Conservation (phyloP, 768 basidiomycete species). For the Suillus subalutaceus region DNA sequence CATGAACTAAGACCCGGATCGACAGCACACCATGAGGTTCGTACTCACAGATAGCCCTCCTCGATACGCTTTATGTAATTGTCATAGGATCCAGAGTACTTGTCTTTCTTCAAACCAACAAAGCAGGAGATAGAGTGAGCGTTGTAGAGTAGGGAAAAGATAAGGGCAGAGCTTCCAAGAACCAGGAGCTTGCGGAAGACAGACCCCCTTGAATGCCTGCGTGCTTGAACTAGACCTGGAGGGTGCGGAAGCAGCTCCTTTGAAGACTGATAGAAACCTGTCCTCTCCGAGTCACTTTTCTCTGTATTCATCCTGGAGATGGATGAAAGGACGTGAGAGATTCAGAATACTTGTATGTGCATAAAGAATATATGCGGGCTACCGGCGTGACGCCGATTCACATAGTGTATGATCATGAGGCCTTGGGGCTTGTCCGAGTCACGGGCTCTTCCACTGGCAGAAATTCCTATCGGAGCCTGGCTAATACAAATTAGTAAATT, state of each 20-base stretch:
- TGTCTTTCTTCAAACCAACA: constrained; percentile 3
- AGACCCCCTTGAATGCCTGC: not conserved
- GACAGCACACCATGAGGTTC: not conserved
- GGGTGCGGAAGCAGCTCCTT: constrained; percentile 16
- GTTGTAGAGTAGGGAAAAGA: constrained; percentile 17
- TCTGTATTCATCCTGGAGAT: constrained; percentile 19
- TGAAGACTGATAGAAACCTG: constrained; percentile 3
- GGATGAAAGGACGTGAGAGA: constrained; percentile 2
- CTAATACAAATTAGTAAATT: no score
- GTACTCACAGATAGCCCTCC: constrained; percentile 39
- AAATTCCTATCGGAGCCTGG: no score
- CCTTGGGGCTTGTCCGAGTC: no score
- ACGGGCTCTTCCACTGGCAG: no score
- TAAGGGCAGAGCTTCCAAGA: constrained; percentile 12
- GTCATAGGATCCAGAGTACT: constrained; percentile 12
- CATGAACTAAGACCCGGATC: not conserved
- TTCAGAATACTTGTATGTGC: not conserved
- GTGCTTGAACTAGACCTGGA: constrained; percentile 12
- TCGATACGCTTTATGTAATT: constrained; percentile 27
- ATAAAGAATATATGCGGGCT: not conserved
- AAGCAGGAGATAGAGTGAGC: constrained; percentile 9
- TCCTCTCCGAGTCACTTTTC: constrained; percentile 14
- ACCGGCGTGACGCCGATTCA: constrained; percentile 6
- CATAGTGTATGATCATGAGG: constrained; percentile 10
- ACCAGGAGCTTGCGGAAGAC: constrained; percentile 13